Conservation (phyloP, 2,329 filamentous ascomycete species). For the Calonectria honghensis region DNA sequence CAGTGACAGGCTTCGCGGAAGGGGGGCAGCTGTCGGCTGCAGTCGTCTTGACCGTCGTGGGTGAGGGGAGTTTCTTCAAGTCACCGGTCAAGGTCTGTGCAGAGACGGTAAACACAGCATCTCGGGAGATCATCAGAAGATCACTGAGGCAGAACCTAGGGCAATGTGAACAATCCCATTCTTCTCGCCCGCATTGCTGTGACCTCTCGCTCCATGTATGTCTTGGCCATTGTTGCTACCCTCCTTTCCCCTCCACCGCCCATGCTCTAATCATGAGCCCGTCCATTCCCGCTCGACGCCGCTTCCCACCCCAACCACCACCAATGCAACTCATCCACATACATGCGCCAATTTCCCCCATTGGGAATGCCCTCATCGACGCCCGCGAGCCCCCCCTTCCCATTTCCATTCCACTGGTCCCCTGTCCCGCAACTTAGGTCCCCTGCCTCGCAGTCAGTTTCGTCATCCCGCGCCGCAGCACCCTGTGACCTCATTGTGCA, state of each 20-base stretch:
- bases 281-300: constrained; percentile 6
- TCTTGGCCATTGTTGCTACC: constrained; percentile 17
- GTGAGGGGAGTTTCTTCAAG: constrained; percentile 37
- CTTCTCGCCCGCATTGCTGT: background rate
- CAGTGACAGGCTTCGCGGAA: background rate
- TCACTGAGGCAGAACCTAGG: constrained; percentile 43
- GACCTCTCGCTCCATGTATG: background rate
- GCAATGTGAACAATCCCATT: constrained; percentile 25
- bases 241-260: constrained; percentile 21
- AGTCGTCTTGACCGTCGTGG: constrained; percentile 30
- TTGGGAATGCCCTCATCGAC: constrained; percentile 36
- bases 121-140: constrained; percentile 51
- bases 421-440: background rate
- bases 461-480: constrained; percentile 51
- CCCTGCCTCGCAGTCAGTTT: constrained; percentile 38
- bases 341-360: constrained; percentile 38
- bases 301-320: constrained; percentile 7
- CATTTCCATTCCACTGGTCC: background rate
- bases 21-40: background rate
- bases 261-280: background rate
- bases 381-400: background rate
- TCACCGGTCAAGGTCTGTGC: constrained; percentile 38
- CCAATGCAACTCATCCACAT: constrained; percentile 11
- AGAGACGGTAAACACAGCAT: constrained; percentile 35
- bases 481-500: constrained; percentile 57